These are phyloP conservation scores for Euphorbia lathyris DNA, from an alignment of 345 rosid genomes.

Conservation along the genomic window DNA sequence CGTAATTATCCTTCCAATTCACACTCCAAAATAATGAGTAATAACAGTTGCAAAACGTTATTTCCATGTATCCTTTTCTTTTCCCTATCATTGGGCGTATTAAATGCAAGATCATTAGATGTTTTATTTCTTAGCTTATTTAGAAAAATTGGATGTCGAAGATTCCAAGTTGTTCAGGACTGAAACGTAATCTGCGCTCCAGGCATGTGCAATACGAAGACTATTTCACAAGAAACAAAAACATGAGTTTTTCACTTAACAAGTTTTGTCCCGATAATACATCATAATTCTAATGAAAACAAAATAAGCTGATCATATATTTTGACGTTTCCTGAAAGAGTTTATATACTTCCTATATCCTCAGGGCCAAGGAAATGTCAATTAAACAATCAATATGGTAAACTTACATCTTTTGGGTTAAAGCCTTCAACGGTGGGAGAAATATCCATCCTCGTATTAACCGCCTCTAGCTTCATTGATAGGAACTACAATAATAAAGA, in stretches of 20 bases:
- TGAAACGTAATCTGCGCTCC: too few species aligned
- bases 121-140: neutral
- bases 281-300: too few species aligned
- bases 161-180: too few species aligned
- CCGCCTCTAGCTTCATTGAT: constrained; percentile 32
- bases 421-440: constrained; percentile 15
- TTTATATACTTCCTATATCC: neutral
- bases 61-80: too few species aligned
- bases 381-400: neutral
- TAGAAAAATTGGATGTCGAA: neutral
- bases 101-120: too few species aligned
- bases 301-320: neutral
- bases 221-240: too few species aligned
- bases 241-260: too few species aligned
- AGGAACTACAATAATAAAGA: constrained; percentile 28
- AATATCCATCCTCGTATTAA: constrained; percentile 22
- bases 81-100: too few species aligned
- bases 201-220: too few species aligned
- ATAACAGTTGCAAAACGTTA: neutral
- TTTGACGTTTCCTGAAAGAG: neutral
- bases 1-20: too few species aligned
- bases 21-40: neutral
- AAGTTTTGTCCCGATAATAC: neutral
- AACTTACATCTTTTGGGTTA: constrained; percentile 28
- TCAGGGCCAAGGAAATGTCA: neutral